Evolutionary conservation across 1,284 basidiomycete genomes (phyloP).

Genomic region (Pascua guehoae): DNA sequence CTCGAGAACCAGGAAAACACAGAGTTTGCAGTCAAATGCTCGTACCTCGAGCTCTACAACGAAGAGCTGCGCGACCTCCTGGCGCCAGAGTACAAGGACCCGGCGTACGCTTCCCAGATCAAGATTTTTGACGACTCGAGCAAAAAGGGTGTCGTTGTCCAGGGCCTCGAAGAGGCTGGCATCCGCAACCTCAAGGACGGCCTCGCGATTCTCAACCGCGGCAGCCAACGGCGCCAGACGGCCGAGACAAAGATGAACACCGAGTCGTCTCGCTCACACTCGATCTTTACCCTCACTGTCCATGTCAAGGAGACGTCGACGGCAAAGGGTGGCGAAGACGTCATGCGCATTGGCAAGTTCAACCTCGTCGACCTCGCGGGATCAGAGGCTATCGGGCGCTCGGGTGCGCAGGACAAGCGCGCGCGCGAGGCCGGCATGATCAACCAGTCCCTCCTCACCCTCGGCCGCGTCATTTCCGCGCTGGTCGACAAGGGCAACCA

Average conservation of each 20-base stretch:
- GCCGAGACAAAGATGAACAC: constrained; percentile 98
- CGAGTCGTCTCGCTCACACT: constrained; percentile 90
- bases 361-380: constrained; percentile 97
- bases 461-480: constrained; percentile 95
- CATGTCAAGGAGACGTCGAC: constrained; percentile 78
- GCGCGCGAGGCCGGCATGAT: constrained; percentile 99
- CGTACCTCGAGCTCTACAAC: constrained; percentile 97
- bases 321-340: constrained; percentile 66
- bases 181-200: constrained; percentile 84
- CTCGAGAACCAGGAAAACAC: constrained; percentile 65
- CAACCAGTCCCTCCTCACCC: constrained; percentile 92
- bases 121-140: constrained; percentile 90
- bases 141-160: constrained; percentile 77
- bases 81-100: constrained; percentile 67
- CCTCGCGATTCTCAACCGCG: constrained; percentile 77
- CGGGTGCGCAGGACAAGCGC: constrained; percentile 90
- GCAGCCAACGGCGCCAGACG: constrained; percentile 85
- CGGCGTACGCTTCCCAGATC: constrained; percentile 51
- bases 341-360: constrained; percentile 89
- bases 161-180: constrained; percentile 86
- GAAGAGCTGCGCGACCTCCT: constrained; percentile 96
- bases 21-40: constrained; percentile 92
- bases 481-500: constrained; percentile 88
- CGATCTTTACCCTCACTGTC: constrained; percentile 94
- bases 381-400: constrained; percentile 94